These are phyloP conservation scores for Clarireedia monteithiana DNA, from an alignment of 2,329 filamentous ascomycete genomes.

Conservation along the genomic window DNA sequence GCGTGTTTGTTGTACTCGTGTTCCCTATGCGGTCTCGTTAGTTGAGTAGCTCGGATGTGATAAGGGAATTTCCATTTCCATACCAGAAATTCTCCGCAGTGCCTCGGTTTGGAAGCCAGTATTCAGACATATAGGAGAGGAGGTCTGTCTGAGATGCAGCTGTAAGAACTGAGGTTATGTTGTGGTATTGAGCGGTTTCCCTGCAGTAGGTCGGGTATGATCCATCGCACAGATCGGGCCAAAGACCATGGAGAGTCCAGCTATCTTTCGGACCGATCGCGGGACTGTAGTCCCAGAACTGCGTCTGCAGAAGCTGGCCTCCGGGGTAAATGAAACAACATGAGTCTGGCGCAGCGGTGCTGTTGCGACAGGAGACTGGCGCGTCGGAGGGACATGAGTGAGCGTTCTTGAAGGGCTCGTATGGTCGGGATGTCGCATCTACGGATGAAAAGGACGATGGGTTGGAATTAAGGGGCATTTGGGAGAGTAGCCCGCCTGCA, in stretches of 20 bases:
- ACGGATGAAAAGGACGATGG: not conserved
- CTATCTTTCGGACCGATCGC: constrained; percentile 55
- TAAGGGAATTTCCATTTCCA: not conserved
- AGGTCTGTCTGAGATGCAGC: constrained; percentile 46
- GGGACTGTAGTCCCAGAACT: constrained; percentile 70
- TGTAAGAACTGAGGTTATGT: constrained; percentile 56
- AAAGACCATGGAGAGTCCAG: constrained; percentile 70
- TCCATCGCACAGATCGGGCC: constrained; percentile 60
- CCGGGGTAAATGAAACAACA: constrained; percentile 72
- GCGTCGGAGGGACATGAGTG: constrained; percentile 23
- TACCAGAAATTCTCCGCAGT: constrained; percentile 57
- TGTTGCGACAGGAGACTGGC: constrained; percentile 55
- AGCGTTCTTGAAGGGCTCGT: constrained; percentile 14
- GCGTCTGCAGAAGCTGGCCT: constrained; percentile 64
- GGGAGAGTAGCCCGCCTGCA: constrained; percentile 19
- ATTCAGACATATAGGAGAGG: constrained; percentile 48
- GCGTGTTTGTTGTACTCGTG: constrained; percentile 74
- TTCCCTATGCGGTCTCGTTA: constrained; percentile 28
- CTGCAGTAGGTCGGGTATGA: constrained; percentile 63
- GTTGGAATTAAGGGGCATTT: constrained; percentile 17
- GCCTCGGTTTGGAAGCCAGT: constrained; percentile 64
- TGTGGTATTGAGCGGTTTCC: constrained; percentile 49
- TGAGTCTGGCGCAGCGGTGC: constrained; percentile 50
- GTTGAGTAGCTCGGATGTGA: not conserved
- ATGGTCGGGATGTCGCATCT: not conserved